Base-by-base conservation (phyloP, 2,329 filamentous ascomycete genomes). In the Cercospora zeina region DNA sequence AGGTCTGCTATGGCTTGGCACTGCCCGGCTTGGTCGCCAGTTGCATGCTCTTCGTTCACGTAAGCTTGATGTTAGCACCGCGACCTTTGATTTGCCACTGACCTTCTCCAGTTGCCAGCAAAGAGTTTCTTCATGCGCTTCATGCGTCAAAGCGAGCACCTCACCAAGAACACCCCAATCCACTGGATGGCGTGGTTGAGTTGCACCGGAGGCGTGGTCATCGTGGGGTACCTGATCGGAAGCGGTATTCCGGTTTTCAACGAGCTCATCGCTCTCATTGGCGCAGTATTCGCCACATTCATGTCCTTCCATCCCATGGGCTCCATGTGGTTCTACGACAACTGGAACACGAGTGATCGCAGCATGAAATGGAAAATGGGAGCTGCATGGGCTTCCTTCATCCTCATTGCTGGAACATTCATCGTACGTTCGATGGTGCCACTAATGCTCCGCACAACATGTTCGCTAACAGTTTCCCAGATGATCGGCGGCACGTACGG, bases 401-500 rank as follows among this genome's bases (percentile, higher is more conserved):
- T 79, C 5, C 67, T 79, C 36, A 56, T 76, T 4, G 58, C 68
- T 2, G 77, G 77, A 3, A 72, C 69, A 0, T 81, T 80, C 62
- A 67, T 81, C 50, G 58, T 60, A 36, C 55, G 58, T 37, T 49
- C 14, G 19, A 8, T 9, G 24, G 37, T 30, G 19, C 19, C 13
- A 37, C 6, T 31, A 5, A 9, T 37, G 13, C n/a, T 27, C 27
- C 30, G 0, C 37, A 6, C 4, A 31, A 36, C 13, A 8, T 49
- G 21, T 30, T 49, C 27, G 51, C 51, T 60, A 37, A 60, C 30
- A n/a, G 11, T 27, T 34, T 55, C n/a, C 7, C 39, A 54, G 16
- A 79, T 75, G 71, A 69, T 80, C 45, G 75, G 71, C 2, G 79
- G 79, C 1, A 80, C 79, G 0, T 81, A 80, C 54, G 78, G 78